Percentiles rank a stretch among this genome's conserved stretches.
Evolutionary conservation across 2,329 filamentous ascomycete species (phyloP).

Genomic region (Claviceps fusiformis): DNA sequence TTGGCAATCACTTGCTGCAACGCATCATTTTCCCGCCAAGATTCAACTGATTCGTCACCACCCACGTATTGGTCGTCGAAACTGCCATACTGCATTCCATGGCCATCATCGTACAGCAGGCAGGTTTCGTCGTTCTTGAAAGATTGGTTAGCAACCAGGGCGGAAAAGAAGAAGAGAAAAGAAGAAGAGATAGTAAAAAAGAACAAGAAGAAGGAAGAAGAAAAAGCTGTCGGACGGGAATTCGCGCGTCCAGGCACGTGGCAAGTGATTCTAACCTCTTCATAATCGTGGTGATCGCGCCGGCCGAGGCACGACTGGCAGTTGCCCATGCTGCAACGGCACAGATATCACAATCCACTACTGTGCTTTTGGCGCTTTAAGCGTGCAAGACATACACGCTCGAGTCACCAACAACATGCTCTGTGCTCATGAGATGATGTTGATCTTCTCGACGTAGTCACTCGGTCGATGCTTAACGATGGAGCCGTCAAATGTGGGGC

Average conservation of each 20-base stretch:
- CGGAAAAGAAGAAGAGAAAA: too few species aligned
- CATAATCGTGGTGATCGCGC: conserved; percentile 35
- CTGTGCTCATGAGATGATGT: not conserved
- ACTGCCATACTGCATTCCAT: conserved; percentile 46
- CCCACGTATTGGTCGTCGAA: conserved; percentile 43
- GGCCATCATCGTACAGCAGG: conserved; percentile 47
- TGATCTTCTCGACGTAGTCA: not conserved
- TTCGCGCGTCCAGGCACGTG: too few species aligned
- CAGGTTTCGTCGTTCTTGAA: conserved; percentile 43
- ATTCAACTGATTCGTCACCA: conserved; percentile 45
- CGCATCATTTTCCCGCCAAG: conserved; percentile 50
- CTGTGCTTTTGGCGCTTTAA: too few species aligned
- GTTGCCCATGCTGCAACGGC: conserved; percentile 35
- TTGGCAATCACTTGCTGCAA: conserved; percentile 49
- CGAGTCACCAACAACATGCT: conserved; percentile 5
- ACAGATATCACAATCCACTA: not conserved
- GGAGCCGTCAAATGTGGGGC: not conserved
- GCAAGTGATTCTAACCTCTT: conserved; percentile 26
- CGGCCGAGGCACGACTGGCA: conserved; percentile 48
- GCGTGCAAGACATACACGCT: not conserved
- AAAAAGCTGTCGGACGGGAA: not conserved
- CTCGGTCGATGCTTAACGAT: not conserved
- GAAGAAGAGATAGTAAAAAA: too few species aligned
- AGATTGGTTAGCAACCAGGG: conserved; percentile 3
- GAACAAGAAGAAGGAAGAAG: not conserved